These are phyloP conservation scores for Moelleriella libera DNA, from an alignment of 2,329 filamentous ascomycete genomes.

Conservation along the genomic window DNA sequence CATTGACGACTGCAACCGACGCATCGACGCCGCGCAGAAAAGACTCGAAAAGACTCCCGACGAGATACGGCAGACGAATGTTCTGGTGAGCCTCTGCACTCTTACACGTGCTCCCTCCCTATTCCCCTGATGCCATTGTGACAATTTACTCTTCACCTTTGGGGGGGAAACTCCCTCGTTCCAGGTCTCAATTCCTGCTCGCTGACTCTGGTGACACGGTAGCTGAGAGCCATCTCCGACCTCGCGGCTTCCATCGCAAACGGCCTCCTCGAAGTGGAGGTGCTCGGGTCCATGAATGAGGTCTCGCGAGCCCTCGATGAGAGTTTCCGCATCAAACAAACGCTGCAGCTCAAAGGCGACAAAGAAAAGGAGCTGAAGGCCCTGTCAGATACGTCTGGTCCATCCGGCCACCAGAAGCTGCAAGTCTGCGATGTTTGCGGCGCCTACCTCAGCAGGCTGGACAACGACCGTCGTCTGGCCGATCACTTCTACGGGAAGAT, in stretches of 20 bases:
- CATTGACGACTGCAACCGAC: slow-evolving; percentile 89
- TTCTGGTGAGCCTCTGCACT: slow-evolving; percentile 36
- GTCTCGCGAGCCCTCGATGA: slow-evolving; percentile 77
- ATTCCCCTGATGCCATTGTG: too few relatives aligned
- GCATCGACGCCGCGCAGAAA: slow-evolving; percentile 82
- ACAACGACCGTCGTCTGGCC: slow-evolving; percentile 85
- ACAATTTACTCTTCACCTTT: too few relatives aligned
- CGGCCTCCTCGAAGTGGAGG: slow-evolving; percentile 72
- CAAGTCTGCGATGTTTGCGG: slow-evolving; percentile 98
- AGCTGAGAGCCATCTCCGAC: slow-evolving; percentile 73
- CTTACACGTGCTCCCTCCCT: background rate
- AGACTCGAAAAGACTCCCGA: slow-evolving; percentile 94
- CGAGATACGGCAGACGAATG: slow-evolving; percentile 90
- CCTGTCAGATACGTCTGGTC: slow-evolving; percentile 81
- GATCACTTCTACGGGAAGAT: slow-evolving; percentile 99
- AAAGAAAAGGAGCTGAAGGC: slow-evolving; percentile 80
- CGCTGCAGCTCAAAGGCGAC: slow-evolving; percentile 68
- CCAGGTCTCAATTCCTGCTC: background rate
- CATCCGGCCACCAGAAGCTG: slow-evolving; percentile 90
- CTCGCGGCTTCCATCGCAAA: slow-evolving; percentile 64
- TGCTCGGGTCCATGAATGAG: slow-evolving; percentile 68
- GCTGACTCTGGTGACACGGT: background rate
- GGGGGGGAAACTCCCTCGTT: too few relatives aligned
- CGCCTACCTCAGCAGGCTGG: slow-evolving; percentile 79
- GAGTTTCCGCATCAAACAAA: slow-evolving; percentile 70